Evolutionary conservation across 1,284 basidiomycete genomes (phyloP).

Genomic region (Leccinum pallidistipes): DNA sequence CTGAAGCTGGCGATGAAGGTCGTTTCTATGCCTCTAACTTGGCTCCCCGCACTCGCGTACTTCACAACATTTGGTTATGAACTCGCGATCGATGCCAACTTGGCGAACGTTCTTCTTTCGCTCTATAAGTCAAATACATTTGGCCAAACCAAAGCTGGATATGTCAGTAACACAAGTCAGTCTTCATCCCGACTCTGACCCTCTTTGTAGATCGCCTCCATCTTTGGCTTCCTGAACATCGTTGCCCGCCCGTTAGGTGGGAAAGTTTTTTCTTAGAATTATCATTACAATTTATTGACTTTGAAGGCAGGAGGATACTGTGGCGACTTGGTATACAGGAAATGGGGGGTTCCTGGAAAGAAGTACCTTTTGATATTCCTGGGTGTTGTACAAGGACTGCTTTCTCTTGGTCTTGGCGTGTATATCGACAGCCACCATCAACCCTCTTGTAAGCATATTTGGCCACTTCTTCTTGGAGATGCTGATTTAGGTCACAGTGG

Average conservation of each 20-base stretch:
- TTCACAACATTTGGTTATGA: slow-evolving; percentile 58
- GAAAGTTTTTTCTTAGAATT: slow-evolving; percentile 7
- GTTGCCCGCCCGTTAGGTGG: slow-evolving; percentile 46
- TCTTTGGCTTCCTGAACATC: slow-evolving; percentile 55
- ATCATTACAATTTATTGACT: not conserved
- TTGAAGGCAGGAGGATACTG: slow-evolving; percentile 45
- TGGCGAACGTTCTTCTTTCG: slow-evolving; percentile 49
- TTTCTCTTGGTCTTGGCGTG: slow-evolving; percentile 46
- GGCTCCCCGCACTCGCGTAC: slow-evolving; percentile 58
- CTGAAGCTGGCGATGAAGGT: slow-evolving; percentile 37
- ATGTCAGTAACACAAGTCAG: slow-evolving; percentile 36
- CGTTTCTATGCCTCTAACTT: slow-evolving; percentile 51
- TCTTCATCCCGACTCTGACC: slow-evolving; percentile 9
- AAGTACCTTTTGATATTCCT: slow-evolving; percentile 50
- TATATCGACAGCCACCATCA: slow-evolving; percentile 42
- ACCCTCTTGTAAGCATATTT: slow-evolving; percentile 24
- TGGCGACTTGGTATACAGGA: slow-evolving; percentile 49
- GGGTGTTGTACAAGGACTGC: slow-evolving; percentile 47
- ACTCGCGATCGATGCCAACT: slow-evolving; percentile 56
- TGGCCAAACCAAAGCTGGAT: slow-evolving; percentile 53
- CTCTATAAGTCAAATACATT: slow-evolving; percentile 39
- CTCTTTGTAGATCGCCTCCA: slow-evolving; percentile 36
- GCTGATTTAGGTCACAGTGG: slow-evolving; percentile 15
- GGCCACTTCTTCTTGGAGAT: not conserved
- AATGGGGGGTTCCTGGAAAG: slow-evolving; percentile 49